Evolutionary conservation across 768 basidiomycete genomes (phyloP).

Genomic region (Filobasidium wieringae): DNA sequence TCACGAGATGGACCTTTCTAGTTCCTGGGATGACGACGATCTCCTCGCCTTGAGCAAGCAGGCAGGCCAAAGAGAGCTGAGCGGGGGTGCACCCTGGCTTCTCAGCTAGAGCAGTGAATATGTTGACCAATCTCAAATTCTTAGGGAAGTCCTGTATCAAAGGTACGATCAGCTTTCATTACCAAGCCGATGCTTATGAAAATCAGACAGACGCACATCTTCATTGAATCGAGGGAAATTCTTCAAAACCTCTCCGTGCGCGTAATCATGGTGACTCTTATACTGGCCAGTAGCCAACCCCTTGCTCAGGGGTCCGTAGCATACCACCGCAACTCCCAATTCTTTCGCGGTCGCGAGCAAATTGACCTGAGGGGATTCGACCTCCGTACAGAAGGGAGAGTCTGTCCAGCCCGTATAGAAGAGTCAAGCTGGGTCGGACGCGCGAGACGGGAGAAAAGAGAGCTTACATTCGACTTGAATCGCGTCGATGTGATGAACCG

Average conservation of each 20-base stretch:
- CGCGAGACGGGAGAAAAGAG: too few relatives aligned
- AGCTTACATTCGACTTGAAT: conserved; percentile 23
- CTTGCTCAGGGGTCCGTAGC: conserved; percentile 45
- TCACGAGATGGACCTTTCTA: conserved; percentile 19
- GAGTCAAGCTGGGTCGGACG: too few relatives aligned
- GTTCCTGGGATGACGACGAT: conserved; percentile 27
- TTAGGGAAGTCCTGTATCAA: conserved; percentile 12
- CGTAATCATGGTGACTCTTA: conserved; percentile 6
- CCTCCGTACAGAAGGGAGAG: conserved; percentile 10
- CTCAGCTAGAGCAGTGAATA: conserved; percentile 18
- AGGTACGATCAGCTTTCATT: not conserved
- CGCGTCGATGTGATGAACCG: conserved; percentile 19
- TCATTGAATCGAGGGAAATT: conserved; percentile 3
- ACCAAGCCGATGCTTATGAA: not conserved
- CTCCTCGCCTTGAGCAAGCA: conserved; percentile 38
- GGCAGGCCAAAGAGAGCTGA: conserved; percentile 47
- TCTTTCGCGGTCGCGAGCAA: conserved; percentile 45
- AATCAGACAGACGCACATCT: conserved; percentile 6
- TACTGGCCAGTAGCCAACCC: not conserved
- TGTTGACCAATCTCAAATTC: conserved; percentile 18
- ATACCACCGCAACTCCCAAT: conserved; percentile 46
- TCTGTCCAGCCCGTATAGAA: too few relatives aligned
- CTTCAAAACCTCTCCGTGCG: conserved; percentile 9
- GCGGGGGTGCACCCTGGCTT: conserved; percentile 37
- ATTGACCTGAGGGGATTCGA: conserved; percentile 20